Percentiles rank a stretch among this genome's conserved stretches.
Evolutionary conservation across 2,329 filamentous ascomycete genomes (phyloP).

Genomic region (Nigrospora sphaerica): DNA sequence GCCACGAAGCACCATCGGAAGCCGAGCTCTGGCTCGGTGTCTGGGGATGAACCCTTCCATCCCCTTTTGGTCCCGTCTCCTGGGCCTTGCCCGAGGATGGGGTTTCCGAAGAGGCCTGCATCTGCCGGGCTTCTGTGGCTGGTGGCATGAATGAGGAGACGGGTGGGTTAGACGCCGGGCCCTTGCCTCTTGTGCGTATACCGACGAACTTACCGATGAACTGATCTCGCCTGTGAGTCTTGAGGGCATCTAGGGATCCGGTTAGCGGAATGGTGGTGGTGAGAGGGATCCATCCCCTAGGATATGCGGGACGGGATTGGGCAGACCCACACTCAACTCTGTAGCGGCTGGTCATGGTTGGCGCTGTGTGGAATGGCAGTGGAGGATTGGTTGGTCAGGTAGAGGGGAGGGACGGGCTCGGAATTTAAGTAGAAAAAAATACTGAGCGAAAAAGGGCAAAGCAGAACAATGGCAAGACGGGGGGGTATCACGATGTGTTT

Average conservation of each 20-base stretch:
- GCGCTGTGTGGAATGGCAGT: too few species aligned
- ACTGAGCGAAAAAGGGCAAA: neutral
- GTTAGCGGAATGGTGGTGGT: neutral
- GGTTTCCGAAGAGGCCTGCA: too few species aligned
- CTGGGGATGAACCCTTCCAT: neutral
- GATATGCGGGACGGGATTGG: neutral
- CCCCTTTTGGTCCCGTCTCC: neutral
- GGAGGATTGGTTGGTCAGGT: too few species aligned
- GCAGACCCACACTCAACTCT: constrained; percentile 63
- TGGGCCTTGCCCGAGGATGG: neutral
- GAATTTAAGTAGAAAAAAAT: neutral
- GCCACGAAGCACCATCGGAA: too few species aligned
- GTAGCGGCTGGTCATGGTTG: constrained; percentile 54
- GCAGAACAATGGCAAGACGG: neutral
- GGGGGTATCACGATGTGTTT: neutral
- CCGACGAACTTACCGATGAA: constrained; percentile 55
- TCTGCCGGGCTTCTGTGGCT: too few species aligned
- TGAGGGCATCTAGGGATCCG: constrained; percentile 44
- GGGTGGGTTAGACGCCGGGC: too few species aligned
- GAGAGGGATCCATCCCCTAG: neutral
- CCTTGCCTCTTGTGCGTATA: too few species aligned
- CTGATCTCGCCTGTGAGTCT: constrained; percentile 88
- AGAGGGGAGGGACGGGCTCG: neutral
- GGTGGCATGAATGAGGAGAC: too few species aligned
- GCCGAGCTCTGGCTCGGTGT: neutral